Conservation (phyloP, 257 asterid genomes). For the Solanum arcanum region DNA sequence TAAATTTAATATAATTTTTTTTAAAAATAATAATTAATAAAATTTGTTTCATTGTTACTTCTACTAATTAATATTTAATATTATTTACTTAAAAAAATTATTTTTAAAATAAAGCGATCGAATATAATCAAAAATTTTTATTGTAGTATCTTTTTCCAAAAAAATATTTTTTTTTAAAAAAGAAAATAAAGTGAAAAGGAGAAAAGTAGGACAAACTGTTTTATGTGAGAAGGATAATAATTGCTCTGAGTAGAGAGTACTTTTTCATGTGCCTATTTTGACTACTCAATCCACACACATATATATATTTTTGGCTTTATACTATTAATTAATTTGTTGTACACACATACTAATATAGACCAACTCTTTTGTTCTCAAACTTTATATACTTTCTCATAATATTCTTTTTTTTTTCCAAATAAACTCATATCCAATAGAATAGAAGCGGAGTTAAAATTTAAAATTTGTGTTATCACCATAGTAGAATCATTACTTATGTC, state of each 20-base stretch:
- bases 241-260: slow-evolving; percentile 14
- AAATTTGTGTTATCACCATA: not conserved
- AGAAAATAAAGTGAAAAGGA: not conserved
- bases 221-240: slow-evolving; percentile 5
- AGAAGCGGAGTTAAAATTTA: too few species aligned
- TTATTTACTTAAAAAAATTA: too few species aligned
- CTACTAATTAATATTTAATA: too few species aligned
- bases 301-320: slow-evolving; percentile 1
- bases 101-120: too few species aligned
- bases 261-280: slow-evolving; percentile 23
- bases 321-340: not conserved
- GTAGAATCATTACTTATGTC: not conserved
- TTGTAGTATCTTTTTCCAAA: not conserved
- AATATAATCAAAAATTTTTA: too few species aligned
- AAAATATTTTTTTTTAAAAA: not conserved
- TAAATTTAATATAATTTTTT: too few species aligned
- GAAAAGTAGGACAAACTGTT: not conserved
- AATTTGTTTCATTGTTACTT: too few species aligned
- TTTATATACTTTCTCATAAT: too few species aligned
- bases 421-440: too few species aligned
- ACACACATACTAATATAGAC: not conserved
- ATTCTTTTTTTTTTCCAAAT: too few species aligned
- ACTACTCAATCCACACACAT: slow-evolving; percentile 8
- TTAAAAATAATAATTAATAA: too few species aligned
- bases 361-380: not conserved